Base-by-base conservation (phyloP, 495 filamentous ascomycete genomes). In the Wilcoxina mikolae region DNA sequence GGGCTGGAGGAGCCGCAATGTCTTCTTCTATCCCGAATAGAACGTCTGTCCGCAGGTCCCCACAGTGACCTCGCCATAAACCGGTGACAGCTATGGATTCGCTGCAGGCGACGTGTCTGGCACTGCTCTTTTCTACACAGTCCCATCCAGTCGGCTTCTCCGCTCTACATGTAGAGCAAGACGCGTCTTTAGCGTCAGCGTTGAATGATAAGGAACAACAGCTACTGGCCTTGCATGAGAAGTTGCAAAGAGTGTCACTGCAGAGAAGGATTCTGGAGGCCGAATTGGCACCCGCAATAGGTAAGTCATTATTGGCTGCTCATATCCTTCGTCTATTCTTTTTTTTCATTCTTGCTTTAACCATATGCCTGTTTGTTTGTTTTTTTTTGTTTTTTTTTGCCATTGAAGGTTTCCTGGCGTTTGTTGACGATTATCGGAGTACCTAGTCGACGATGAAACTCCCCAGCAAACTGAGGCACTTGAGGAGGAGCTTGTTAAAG, bases 111-210 rank as follows among this genome's bases (percentile, higher is more conserved):
- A 42, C 61, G 42, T 61, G 62, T 26, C 46, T 65, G 3, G 39
- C 58, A 18, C 50, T 65, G 4, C 45, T 65, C n/a, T 57, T 65
- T 28, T 61, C 62, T 3, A 61, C 58, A 3, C 62, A 65, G 44
- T 51, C 62, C 9, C 62, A 65, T 44, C 61, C 51, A 0, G 31
- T 65, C 39, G 62, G 62, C 26, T 66, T 66, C 29, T 43, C 62
- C 3, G 31, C 49, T 23, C 20, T 65, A 18, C 38, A 45, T 2
- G 20, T 59, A 7, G 52, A 59, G 20, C 27, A 56, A 3, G 41
- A 62, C 41, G 33, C 39, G 11, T 22, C 45, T 7, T 31, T 28
- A 20, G 5, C 3, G 24, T 27, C 44, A 22, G 20, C 51, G 42
- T 31, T 60, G 50, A 60, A 29, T n/a, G 57, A 64, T 51, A 48